Evolutionary conservation across 2,329 filamentous ascomycete species (phyloP), one percentile per base, ranked within the genome.

Genomic region (Dothistroma septosporum): DNA sequence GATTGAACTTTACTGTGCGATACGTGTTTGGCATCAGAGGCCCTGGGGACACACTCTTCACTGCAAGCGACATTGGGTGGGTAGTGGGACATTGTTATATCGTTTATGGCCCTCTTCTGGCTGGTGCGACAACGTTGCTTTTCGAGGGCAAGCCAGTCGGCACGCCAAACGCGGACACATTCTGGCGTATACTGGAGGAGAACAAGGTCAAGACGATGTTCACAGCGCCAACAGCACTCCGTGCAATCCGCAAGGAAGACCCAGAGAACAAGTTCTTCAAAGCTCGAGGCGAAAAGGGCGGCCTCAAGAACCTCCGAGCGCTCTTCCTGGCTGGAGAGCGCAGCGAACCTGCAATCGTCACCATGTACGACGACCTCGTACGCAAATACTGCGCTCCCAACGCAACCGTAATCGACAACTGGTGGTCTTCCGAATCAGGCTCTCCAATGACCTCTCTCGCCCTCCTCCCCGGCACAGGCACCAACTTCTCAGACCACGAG

Each of bases 61-160:
- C 87, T 6, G 88, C 89, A 1, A 91, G 87, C 14, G 92, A 97
- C 71, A 93, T 97, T 59, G 93, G 92, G 33, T 97, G 92, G 93
- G 91, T 92, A 0, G 90, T 94, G 0, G 90, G 90, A 2, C 86
- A 92, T 72, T 89, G 86, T 6, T 97, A 94, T 73, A 96, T 96
- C 64, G 80, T 96, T 12, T 97, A 97, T 71, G 92, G 86, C 4
- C 92, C 92, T 12, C 83, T 97, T 6, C 83, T 97, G 1, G 85
- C 88, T 0, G 92, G 92, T 5, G 92, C 92, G 1, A 87, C 92
- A 1, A 96, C 91, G 0, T 85, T 97, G 0, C 80, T 97, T 0
- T 97, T 92, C 74, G 92, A 97, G 76, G 93, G 92, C n/a, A 97
- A 97, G 67, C 92, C 92, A 0, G 82, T 96, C 12, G 92, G 92